phyloP scores from a whole-genome alignment of 2,329 filamentous ascomycete genomes.

The Alternaria solani region DNA sequence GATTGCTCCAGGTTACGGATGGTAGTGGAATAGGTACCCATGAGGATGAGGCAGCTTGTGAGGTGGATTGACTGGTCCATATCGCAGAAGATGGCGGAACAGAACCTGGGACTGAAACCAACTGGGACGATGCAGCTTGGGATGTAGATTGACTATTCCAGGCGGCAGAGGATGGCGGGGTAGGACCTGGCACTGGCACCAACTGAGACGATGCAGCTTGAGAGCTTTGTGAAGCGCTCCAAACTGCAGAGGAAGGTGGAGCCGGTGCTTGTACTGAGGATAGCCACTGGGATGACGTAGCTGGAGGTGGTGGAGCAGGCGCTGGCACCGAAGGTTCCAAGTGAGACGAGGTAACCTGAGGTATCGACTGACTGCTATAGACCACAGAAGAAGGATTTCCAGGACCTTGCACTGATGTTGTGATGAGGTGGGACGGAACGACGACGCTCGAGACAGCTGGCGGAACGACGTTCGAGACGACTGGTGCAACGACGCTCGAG shows the following conservation, averaged over 20 bases:
- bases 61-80: neutral
- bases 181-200: neutral
- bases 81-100: neutral
- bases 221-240: neutral
- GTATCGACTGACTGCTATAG: neutral
- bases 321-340: neutral
- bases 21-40: neutral
- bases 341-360: neutral
- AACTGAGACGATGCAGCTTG: neutral
- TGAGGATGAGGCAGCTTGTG: neutral
- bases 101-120: neutral
- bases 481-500: neutral
- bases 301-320: neutral
- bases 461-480: neutral
- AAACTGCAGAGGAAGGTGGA: neutral
- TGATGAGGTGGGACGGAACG: neutral
- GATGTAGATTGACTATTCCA: neutral
- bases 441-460: neutral
- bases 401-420: constrained; percentile 1
- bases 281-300: neutral
- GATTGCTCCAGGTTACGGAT: neutral
- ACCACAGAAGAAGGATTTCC: neutral
- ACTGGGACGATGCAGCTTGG: neutral
- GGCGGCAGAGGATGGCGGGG: neutral
- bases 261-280: neutral